phyloP scores from a whole-genome alignment of 352 stramenopile species.

The Pythium scleroteichum region DNA sequence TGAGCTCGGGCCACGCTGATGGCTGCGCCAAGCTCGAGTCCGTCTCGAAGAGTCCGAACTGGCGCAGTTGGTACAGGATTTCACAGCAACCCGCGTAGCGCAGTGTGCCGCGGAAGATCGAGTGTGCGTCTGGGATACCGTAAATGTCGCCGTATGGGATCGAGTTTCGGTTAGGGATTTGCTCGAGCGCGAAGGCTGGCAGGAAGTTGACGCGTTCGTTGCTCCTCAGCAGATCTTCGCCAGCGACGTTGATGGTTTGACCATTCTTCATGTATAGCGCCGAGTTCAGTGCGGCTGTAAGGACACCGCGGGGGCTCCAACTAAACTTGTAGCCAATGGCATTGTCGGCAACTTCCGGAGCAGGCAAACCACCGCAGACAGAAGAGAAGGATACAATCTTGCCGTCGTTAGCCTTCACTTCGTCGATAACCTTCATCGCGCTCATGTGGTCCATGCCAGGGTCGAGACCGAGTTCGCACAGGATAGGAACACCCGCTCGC shows the following conservation, averaged over 20 bases:
- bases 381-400: constrained; percentile 92
- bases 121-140: constrained; percentile 90
- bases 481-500: constrained; percentile 85
- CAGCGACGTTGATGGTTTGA: constrained; percentile 81
- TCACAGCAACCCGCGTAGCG: constrained; percentile 93
- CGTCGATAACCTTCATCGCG: constrained; percentile 96
- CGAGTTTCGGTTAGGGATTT: constrained; percentile 95
- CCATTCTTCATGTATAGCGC: constrained; percentile 89
- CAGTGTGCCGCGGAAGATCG: constrained; percentile 94
- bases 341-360: constrained; percentile 94
- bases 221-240: constrained; percentile 85
- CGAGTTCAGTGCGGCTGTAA: constrained; percentile 92
- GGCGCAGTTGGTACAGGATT: constrained; percentile 89
- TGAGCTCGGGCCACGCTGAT: constrained; percentile 81
- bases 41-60: constrained; percentile 90
- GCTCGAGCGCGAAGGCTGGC: constrained; percentile 92
- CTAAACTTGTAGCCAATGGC: constrained; percentile 97
- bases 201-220: constrained; percentile 88
- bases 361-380: constrained; percentile 93
- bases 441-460: constrained; percentile 97
- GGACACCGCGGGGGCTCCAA: constrained; percentile 94
- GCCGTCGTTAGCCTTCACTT: constrained; percentile 90
- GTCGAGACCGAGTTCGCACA: constrained; percentile 96
- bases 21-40: constrained; percentile 44
- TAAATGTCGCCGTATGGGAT: constrained; percentile 93